phyloP scores from a whole-genome alignment of 805 yeast species.

The Jamesozyma hellenica region DNA sequence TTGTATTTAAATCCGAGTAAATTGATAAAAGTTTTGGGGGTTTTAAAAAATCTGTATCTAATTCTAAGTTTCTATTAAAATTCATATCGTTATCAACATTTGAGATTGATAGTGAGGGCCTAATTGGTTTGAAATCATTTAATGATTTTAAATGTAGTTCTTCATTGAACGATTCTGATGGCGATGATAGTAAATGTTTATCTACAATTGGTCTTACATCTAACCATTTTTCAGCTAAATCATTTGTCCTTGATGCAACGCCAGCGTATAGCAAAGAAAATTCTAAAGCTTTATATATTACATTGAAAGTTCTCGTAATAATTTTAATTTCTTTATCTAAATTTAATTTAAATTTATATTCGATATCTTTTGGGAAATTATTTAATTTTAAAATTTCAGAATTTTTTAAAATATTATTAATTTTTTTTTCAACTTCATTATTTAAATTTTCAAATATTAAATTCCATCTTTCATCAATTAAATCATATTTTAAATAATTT shows the following conservation, averaged over 20 bases:
- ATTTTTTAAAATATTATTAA: constrained; percentile 16
- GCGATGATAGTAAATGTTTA: constrained; percentile 5
- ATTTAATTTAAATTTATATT: constrained; percentile 26
- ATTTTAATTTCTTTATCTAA: constrained; percentile 31
- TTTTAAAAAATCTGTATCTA: constrained; percentile 1
- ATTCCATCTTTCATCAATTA: constrained; percentile 48
- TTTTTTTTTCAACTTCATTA: constrained; percentile 30
- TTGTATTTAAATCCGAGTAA: constrained; percentile 3
- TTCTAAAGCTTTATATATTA: constrained; percentile 33
- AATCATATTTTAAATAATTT: constrained; percentile 33
- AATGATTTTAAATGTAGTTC: neutral
- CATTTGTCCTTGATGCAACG: constrained; percentile 30
- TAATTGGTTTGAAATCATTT: too few relatives aligned
- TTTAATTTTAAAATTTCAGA: constrained; percentile 6
- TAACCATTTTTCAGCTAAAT: constrained; percentile 31
- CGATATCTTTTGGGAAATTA: constrained; percentile 10
- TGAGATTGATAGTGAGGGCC: too few relatives aligned
- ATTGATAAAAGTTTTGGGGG: constrained; percentile 5
- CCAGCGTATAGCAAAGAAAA: constrained; percentile 33
- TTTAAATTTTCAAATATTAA: constrained; percentile 41
- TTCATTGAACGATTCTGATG: neutral
- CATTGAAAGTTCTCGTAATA: constrained; percentile 32
- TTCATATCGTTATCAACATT: neutral
- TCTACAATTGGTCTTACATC: constrained; percentile 14
- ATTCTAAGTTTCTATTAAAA: neutral